Conservation (phyloP, 257 asterid genomes). For the Forsythia viridissima region DNA sequence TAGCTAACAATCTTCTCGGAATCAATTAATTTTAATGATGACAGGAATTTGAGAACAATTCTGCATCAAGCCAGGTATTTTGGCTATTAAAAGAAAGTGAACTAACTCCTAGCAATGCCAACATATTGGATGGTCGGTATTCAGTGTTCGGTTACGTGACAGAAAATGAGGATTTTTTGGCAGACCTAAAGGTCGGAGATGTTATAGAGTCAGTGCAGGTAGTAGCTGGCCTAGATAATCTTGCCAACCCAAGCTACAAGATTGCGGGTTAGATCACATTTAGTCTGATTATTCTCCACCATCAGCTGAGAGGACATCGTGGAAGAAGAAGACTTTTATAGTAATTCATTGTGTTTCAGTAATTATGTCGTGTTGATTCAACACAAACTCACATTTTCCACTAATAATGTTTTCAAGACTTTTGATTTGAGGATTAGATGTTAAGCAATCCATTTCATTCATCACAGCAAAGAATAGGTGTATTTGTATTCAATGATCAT, state of each 20-base stretch:
- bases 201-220: slow-evolving; percentile 90
- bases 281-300: no score
- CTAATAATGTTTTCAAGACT: background rate
- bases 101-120: slow-evolving; percentile 97
- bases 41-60: slow-evolving; percentile 94
- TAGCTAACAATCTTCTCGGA: slow-evolving; percentile 9
- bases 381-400: background rate
- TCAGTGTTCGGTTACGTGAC: slow-evolving; percentile 89
- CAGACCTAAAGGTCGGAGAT: slow-evolving; percentile 96
- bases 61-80: slow-evolving; percentile 96
- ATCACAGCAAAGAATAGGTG: background rate
- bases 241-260: slow-evolving; percentile 95
- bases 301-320: no score
- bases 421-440: background rate
- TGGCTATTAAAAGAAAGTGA: slow-evolving; percentile 99
- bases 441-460: background rate
- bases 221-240: slow-evolving; percentile 87
- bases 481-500: background rate
- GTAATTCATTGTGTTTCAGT: slow-evolving; percentile 27
- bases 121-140: slow-evolving; percentile 91
- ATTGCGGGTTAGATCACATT: slow-evolving; percentile 63
- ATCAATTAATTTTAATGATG: slow-evolving; percentile 1
- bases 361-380: slow-evolving; percentile 15
- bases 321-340: slow-evolving; percentile 5
- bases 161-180: slow-evolving; percentile 77